Base-by-base conservation (phyloP, 2,329 filamentous ascomycete species). In the Aspergillus calidoustus region DNA sequence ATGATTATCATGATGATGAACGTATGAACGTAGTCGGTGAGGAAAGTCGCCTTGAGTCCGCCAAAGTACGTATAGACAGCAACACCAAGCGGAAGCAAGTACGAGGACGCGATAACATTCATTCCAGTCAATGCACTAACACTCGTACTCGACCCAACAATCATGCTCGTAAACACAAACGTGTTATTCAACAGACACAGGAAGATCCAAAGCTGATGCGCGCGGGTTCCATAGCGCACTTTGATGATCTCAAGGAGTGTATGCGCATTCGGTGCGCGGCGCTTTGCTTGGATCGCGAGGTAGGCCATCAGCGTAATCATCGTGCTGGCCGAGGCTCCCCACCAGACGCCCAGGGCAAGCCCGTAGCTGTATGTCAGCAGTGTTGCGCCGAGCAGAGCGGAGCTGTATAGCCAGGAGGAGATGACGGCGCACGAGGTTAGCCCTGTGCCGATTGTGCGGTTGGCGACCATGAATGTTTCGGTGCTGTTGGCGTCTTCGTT, bases 1-100 rank as follows among this genome's bases (percentile, higher is more conserved):
- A 56, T 31, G 19, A 56, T 49, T 15, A 56, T 56, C 54, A 56
- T 56, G 25, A 53, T 53, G 50, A 53, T 41, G 17, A 57, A 55
- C 8, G 53, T 55, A 25, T 55, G 53, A 15, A 55, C 41, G 41
- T 55, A 55, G 41, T 55, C 53, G 6, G 53, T 55, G 41, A 55
- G 53, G 43, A 55, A 55, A 1, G 53, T 55, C 43, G 53, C 53
- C 53, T 55, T 55, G 6, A 55, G 41, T 22, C 53, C 53, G 3
- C 53, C 53, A 22, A 55, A 55, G 53, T 55, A 55, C 3, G 53
- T 55, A 17, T 55, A 55, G 7, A 55, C 53, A 7, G 53, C 53
- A 23, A 55, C 53, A 8, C 53, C 53, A 8, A 55, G 53, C 13
- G 53, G 53, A 31, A 55, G 53, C 53, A 55, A 23, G 25, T 55